Evolutionary conservation across 257 asterid genomes (phyloP), one percentile per base, ranked within the genome.

Genomic region (Primulina tabacum): DNA sequence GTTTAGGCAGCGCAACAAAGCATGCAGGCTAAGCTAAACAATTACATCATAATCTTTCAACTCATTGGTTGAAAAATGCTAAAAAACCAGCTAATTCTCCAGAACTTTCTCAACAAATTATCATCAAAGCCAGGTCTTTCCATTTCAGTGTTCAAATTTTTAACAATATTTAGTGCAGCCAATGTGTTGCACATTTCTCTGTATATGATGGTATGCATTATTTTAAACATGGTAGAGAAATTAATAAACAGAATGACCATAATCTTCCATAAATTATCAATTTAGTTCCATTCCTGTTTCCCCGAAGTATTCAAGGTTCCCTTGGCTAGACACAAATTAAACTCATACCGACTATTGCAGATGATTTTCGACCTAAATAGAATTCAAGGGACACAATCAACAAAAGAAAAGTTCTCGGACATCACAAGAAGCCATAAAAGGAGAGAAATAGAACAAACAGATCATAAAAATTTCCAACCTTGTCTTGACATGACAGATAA

Each of bases 401-500:
- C 8, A 69, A 35, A 26, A 35, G 8, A 16, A 20, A 24, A 26
- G 12, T 73, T 60, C 43, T 35, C 6, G 33, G 2, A 52, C 61
- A 6, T 24, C 21, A 63, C 55, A 67, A 33, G 8, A 59, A 47
- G 57, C 57, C 33, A 7, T 35, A 29, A 50, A 21, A 76, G 43
- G 16, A 67, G 34, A 73, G 75, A 75, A 34, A 4, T 6, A 14
- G 14, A 66, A 57, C 11, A 18, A 20, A 29, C 17, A 38, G 59
- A 57, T 7, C 10, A 24, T 32, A 67, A 59, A 69, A 66, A 58
- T 28, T 40, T 50, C 32, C 62, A 73, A 94, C 99, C 99, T 89
- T 86, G 83, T 91, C 83, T 83, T 89, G 96, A 75, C 96, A 87
- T 50, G 99, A 93, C 65, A 90, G 94, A 64, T 93, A 93, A 82